phyloP scores from a whole-genome alignment of 2,329 filamentous ascomycete genomes.

The Diplodia corticola region DNA sequence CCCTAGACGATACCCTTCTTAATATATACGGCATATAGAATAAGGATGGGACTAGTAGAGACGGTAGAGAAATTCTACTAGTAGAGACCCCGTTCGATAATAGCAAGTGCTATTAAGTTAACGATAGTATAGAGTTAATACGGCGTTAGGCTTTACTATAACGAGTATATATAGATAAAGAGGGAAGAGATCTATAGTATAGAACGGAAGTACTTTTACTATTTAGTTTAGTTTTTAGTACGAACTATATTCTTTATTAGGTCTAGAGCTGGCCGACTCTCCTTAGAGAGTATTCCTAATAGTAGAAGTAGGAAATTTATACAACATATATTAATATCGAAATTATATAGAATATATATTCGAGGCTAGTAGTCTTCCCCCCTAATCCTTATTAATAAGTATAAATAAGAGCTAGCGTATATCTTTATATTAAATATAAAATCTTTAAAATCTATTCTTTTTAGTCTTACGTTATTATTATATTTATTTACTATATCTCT shows the following conservation, averaged over 20 bases:
- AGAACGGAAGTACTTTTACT: slow-evolving; percentile 81
- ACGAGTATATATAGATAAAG: background rate
- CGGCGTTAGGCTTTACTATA: background rate
- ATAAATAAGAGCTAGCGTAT: too few relatives aligned
- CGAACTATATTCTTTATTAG: slow-evolving; percentile 85
- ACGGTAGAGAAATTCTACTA: background rate
- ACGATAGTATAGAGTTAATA: background rate
- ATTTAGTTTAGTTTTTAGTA: slow-evolving; percentile 58
- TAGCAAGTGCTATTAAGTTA: background rate
- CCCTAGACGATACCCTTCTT: background rate
- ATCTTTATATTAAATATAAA: too few relatives aligned
- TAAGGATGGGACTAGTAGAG: background rate
- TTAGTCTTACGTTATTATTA: too few relatives aligned
- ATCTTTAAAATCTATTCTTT: too few relatives aligned
- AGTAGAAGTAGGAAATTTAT: slow-evolving; percentile 59
- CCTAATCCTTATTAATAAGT: too few relatives aligned
- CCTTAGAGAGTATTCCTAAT: slow-evolving; percentile 26
- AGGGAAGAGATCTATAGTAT: slow-evolving; percentile 60
- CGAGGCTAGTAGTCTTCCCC: too few relatives aligned
- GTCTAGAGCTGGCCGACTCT: slow-evolving; percentile 89
- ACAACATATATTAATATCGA: slow-evolving; percentile 60
- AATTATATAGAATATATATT: slow-evolving; percentile 35
- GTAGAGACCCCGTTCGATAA: background rate
- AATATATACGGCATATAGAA: background rate
- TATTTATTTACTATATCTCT: too few relatives aligned